Percentiles rank a stretch among this genome's conserved stretches.
Evolutionary conservation across 495 filamentous ascomycete species (phyloP).

Genomic region (Xeromyces bisporus): DNA sequence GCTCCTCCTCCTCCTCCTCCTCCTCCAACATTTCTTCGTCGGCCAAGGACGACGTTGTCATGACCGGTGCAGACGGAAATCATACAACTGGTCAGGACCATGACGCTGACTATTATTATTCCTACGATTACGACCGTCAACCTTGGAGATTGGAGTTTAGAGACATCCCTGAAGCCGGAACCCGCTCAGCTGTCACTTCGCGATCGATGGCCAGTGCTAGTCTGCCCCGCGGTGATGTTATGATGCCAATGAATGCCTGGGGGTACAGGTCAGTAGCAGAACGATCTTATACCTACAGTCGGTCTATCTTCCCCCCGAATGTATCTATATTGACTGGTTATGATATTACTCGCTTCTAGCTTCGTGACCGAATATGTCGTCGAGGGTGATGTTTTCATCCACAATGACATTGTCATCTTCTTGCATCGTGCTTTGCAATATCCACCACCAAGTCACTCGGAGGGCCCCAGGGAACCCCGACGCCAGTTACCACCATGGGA

Average conservation of each 20-base stretch:
- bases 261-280: constrained; percentile 36
- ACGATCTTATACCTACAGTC: too few relatives aligned
- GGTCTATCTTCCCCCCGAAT: too few relatives aligned
- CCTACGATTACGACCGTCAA: constrained; percentile 25
- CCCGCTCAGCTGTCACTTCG: constrained; percentile 29
- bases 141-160: constrained; percentile 35
- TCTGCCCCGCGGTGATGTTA: constrained; percentile 28
- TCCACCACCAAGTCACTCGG: constrained; percentile 8
- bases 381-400: constrained; percentile 31
- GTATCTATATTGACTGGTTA: too few relatives aligned
- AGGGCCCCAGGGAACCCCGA: constrained; percentile 14
- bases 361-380: constrained; percentile 32
- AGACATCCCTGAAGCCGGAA: constrained; percentile 35
- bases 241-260: constrained; percentile 31
- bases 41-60: constrained; percentile 14
- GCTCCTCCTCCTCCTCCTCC: constrained; percentile 5
- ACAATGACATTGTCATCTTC: constrained; percentile 31
- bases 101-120: background rate
- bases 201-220: constrained; percentile 29
- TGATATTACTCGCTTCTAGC: too few relatives aligned
- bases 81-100: too few relatives aligned
- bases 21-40: too few relatives aligned
- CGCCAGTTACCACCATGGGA: constrained; percentile 17
- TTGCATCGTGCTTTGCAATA: constrained; percentile 31
- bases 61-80: constrained; percentile 14